Conservation (phyloP, 2,329 filamentous ascomycete species). For the Diaporthe nobilis region DNA sequence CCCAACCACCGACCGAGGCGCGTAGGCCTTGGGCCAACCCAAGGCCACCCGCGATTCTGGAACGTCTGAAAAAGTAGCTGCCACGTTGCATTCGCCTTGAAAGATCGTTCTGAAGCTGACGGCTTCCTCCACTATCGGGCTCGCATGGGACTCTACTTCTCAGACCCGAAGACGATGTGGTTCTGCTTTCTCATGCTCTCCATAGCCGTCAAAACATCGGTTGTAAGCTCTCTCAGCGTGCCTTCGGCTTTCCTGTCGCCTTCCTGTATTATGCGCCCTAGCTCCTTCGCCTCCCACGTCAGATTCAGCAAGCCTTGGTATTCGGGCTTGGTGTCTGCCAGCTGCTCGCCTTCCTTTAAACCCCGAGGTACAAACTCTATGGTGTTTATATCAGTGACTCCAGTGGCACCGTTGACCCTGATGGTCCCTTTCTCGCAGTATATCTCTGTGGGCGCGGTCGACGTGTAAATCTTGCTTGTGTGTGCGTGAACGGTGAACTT, state of each 20-base stretch:
- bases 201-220: conserved; percentile 38
- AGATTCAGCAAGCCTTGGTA: conserved; percentile 39
- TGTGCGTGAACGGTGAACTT: conserved; percentile 41
- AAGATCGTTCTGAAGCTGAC: background rate
- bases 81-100: background rate
- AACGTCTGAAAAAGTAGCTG: background rate
- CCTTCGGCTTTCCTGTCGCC: conserved; percentile 35
- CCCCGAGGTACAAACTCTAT: conserved; percentile 38
- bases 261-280: conserved; percentile 32
- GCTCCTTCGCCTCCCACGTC: conserved; percentile 40
- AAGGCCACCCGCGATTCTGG: background rate
- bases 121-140: background rate
- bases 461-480: conserved; percentile 43
- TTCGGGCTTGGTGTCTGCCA: conserved; percentile 36
- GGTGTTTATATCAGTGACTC: conserved; percentile 39
- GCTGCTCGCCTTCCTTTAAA: conserved; percentile 38
- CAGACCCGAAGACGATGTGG: conserved; percentile 35
- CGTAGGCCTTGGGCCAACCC: background rate
- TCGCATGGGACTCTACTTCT: conserved; percentile 7
- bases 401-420: conserved; percentile 38
- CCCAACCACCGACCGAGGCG: background rate
- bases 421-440: conserved; percentile 41
- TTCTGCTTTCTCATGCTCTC: conserved; percentile 41
- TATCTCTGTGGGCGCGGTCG: conserved; percentile 40
- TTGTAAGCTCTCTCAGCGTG: conserved; percentile 30